Base-by-base conservation (phyloP, 1,284 basidiomycete species). In the Marasmius sp. region DNA sequence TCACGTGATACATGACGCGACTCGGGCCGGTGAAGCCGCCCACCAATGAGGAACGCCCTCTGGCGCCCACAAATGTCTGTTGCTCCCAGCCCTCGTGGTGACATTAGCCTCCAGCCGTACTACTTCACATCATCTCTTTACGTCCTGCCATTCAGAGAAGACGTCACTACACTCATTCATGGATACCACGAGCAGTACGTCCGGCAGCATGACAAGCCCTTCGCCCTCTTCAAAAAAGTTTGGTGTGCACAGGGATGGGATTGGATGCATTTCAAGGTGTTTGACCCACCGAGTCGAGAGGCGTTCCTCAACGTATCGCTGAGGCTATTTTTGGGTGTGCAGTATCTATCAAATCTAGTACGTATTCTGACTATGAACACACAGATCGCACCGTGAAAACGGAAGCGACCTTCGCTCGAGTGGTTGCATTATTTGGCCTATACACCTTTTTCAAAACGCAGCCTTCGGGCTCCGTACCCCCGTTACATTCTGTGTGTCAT, bases 111-210 rank as follows among this genome's bases (percentile, higher is more conserved):
- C 3, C 91, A 93, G 68, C 89, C 89, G 0, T 76, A 79, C 20
- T 92, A 89, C 71, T 92, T 91, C 68, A 89, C 89, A 0, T 92
- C 89, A 1, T 90, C 88, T 0, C 70, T 88, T 27, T 93, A 86
- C 72, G 84, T 91, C 6, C 72, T 81, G 8, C 76, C 85, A n/a
- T 77, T 89, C n/a, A 81, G 87, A 8, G 80, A 84, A 37, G 91
- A 93, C 70, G 78, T 92, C 34, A 72, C 77, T 5, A 69, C 66
- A 8, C 80, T 93, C 34, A 73, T 85, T 6, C 67, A 75, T 27
- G 66, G 72, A 10, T 92, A 82, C 66, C 71, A 81, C 20, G 77
- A 82, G 36, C 74, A 75, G 49, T 85, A 84, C 67, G 62, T 72
- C 0, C 68, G 70, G 36, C 65, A 70, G 27, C 67, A 60, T 20